Evolutionary conservation across 2,329 filamentous ascomycete species (phyloP), one percentile per base, ranked within the genome.

Genomic region (Penicillium nordicum): DNA sequence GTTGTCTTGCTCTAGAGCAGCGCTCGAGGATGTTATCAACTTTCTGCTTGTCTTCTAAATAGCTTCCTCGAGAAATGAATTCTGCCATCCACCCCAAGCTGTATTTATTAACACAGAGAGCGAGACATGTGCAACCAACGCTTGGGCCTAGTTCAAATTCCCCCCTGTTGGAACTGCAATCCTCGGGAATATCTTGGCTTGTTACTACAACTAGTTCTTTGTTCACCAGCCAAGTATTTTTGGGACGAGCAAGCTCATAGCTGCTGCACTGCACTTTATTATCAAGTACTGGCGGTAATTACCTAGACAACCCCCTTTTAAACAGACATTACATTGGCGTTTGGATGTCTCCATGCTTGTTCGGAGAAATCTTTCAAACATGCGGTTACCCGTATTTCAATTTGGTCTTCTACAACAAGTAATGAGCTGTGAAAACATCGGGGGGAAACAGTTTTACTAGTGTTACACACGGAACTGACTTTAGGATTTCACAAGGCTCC

Each of bases 341-440:
- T 38, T n/a, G 21, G 30, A 30, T 11, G 8, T 30, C n/a, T 52
- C 14, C 9, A 21, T 41, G 21, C 14, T 25, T 45, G 32, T 52
- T 52, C 41, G 41, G 12, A 52, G 8, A 16, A 46, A 46, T 30
- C 9, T 38, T 38, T 47, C 25, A 37, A 38, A 52, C 25, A 46
- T 52, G 50, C 50, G 47, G 25, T 46, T 9, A 38, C 32, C 50
- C 32, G 25, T 38, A 38, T 52, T 52, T 29, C 32, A 52, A 38
- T 52, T 5, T 18, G 12, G 50, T 34, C 41, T 52, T 12, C 21
- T 23, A 12, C n/a, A 36, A 32, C 23, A 16, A 45, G 10, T 29
- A n/a, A 12, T 37, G 40, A 43, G 48, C 14, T 34, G n/a, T 38
- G 18, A 30, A 38, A 38, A 23, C 32, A 38, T 52, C 50, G 50